Conservation (phyloP, 192 early-diverging fungal species). For the Coemansia sp. region DNA sequence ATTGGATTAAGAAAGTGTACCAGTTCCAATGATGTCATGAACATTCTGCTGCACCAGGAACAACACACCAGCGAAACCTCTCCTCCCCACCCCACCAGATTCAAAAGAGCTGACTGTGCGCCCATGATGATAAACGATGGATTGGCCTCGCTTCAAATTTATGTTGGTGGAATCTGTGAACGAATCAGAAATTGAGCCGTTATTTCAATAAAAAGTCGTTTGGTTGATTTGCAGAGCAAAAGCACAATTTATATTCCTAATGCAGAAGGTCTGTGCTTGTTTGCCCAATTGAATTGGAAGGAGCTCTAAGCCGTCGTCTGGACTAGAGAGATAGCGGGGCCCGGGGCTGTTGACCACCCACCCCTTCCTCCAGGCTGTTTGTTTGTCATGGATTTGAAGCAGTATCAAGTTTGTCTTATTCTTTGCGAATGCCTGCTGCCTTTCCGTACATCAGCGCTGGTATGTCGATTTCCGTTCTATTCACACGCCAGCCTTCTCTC, state of each 20-base stretch:
- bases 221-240: too few species aligned
- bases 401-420: not conserved
- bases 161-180: not conserved
- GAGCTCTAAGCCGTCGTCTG: too few species aligned
- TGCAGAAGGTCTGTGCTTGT: not conserved
- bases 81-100: too few species aligned
- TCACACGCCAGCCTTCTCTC: not conserved
- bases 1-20: too few species aligned
- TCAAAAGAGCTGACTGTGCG: too few species aligned
- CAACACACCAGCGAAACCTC: too few species aligned
- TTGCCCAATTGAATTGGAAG: not conserved
- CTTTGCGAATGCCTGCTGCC: not conserved
- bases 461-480: conserved; percentile 1
- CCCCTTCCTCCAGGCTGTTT: not conserved
- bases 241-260: not conserved
- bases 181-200: conserved; percentile 7
- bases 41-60: too few species aligned
- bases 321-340: too few species aligned
- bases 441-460: too few species aligned
- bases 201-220: not conserved
- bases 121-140: too few species aligned
- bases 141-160: not conserved
- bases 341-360: not conserved
- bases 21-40: too few species aligned
- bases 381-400: too few species aligned